Base-by-base conservation (phyloP, 139 green algal genomes). In the Gonium pectorale region DNA sequence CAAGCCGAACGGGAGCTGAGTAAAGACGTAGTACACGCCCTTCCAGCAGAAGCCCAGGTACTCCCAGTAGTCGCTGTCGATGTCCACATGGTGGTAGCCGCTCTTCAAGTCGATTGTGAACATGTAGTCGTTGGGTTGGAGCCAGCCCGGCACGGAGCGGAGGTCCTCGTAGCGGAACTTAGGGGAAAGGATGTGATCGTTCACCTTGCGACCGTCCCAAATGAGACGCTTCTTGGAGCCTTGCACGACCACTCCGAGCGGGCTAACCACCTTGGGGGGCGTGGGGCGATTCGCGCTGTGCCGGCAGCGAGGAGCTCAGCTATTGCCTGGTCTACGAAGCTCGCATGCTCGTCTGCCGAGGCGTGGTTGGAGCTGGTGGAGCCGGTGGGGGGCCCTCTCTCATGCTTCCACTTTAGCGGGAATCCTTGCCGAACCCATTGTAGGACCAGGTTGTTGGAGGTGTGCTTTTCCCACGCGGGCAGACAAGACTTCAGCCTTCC, bases 21-120 rank as follows among this genome's bases (percentile, higher is more conserved):
- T n/a, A n/a, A n/a, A 69, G 2, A 69, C 62, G 13, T 69, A 43
- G 9, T 29, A 69, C 26, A 29, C 8, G 6, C 67, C 67, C 7
- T 49, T 5, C 67, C 67, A 75, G 13, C 27, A 27, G 27, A 75
- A 75, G 56, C 67, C 67, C 27, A 75, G 8, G 27, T 75, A 75
- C 40, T 38, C 35, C 40, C 41, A 75, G 9, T 26, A 38, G 9
- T 37, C 29, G 26, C 22, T 1, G 19, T 59, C 3, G 15, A 75
- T 59, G 37, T 72, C 66, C 7, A 51, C 2, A 52, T 72, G 66
- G 33, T 72, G 66, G 26, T 72, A 72, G 4, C 66, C 66, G 5
- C 31, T 41, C 17, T 51, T 72, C 1, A 72, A 27, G 19, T 72
- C 38, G 21, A 51, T 52, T 49, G 66, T 52, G 66, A 72, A 72